Conservation (phyloP, 2,329 filamentous ascomycete genomes). For the Sodiomyces alkalinus region DNA sequence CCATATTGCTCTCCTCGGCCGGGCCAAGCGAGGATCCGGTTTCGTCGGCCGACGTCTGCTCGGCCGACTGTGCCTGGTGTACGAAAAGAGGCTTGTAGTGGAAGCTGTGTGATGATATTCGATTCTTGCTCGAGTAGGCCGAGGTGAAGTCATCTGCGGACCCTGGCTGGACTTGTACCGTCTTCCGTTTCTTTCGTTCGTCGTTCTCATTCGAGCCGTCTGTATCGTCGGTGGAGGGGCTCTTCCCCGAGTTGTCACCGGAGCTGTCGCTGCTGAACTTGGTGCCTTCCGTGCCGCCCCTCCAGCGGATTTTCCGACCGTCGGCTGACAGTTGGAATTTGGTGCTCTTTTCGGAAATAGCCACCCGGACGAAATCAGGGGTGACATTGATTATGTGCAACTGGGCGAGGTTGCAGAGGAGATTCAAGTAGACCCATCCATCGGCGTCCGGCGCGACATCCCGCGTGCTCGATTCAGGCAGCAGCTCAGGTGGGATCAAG, state of each 20-base stretch:
- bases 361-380: slow-evolving; percentile 57
- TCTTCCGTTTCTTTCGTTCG: slow-evolving; percentile 31
- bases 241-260: slow-evolving; percentile 29
- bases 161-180: slow-evolving; percentile 9
- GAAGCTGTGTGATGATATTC: slow-evolving; percentile 30
- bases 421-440: slow-evolving; percentile 71
- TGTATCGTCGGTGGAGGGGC: slow-evolving; percentile 33
- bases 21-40: slow-evolving; percentile 31
- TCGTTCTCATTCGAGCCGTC: slow-evolving; percentile 25
- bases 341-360: slow-evolving; percentile 53
- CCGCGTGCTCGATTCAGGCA: slow-evolving; percentile 22
- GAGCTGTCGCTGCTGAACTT: slow-evolving; percentile 49
- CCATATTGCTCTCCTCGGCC: slow-evolving; percentile 31
- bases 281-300: slow-evolving; percentile 50
- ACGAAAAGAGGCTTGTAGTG: slow-evolving; percentile 51
- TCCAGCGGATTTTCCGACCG: slow-evolving; percentile 68
- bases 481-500: slow-evolving; percentile 42
- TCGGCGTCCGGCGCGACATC: slow-evolving; percentile 47
- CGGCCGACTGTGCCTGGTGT: slow-evolving; percentile 30
- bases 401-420: slow-evolving; percentile 69
- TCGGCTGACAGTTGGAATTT: slow-evolving; percentile 67
- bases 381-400: slow-evolving; percentile 77
- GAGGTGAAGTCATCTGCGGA: slow-evolving; percentile 18
- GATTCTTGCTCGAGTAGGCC: slow-evolving; percentile 18
- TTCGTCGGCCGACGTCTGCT: slow-evolving; percentile 31